A percentile compares a stretch with the other conserved stretches of the same genome.
phyloP scores from a whole-genome alignment of 2,329 filamentous ascomycete genomes.

The Phialocephala sp. region DNA sequence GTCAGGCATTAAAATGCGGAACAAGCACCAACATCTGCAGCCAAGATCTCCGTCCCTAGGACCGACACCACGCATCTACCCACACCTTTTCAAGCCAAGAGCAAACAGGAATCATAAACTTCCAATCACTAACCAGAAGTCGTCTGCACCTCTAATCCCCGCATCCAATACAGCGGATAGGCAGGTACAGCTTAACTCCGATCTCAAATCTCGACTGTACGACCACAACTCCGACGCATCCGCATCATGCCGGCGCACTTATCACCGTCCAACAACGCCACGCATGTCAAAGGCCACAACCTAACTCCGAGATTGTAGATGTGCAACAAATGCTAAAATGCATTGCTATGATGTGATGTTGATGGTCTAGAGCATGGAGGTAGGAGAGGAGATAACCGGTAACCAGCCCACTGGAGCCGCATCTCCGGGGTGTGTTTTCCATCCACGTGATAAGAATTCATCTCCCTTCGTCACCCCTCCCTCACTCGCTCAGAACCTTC shows the following conservation, averaged over 20 bases:
- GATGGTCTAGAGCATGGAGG: not conserved
- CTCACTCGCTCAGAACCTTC: not conserved
- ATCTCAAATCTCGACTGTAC: not conserved
- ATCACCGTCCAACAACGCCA: not conserved
- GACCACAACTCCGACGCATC: not conserved
- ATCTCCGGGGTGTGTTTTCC: not conserved
- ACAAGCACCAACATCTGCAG: not conserved
- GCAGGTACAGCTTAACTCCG: constrained; percentile 1
- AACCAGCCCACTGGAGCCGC: not conserved
- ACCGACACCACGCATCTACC: not conserved
- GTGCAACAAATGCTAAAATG: constrained; percentile 24
- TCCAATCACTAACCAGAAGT: constrained; percentile 4
- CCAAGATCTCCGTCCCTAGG: not conserved
- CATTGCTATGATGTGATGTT: not conserved
- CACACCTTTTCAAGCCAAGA: not conserved
- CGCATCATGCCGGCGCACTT: constrained; percentile 1
- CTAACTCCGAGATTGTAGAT: constrained; percentile 27
- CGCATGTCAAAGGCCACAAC: not conserved
- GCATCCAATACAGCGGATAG: not conserved
- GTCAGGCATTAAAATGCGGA: too few relatives aligned
- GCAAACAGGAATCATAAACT: not conserved
- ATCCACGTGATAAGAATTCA: not conserved
- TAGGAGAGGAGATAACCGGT: not conserved
- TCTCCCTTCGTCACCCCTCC: too few relatives aligned
- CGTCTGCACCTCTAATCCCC: not conserved